Evolutionary conservation across 2,329 filamentous ascomycete genomes (phyloP), one percentile per base, ranked within the genome.

Genomic region (Neonectria faginata): DNA sequence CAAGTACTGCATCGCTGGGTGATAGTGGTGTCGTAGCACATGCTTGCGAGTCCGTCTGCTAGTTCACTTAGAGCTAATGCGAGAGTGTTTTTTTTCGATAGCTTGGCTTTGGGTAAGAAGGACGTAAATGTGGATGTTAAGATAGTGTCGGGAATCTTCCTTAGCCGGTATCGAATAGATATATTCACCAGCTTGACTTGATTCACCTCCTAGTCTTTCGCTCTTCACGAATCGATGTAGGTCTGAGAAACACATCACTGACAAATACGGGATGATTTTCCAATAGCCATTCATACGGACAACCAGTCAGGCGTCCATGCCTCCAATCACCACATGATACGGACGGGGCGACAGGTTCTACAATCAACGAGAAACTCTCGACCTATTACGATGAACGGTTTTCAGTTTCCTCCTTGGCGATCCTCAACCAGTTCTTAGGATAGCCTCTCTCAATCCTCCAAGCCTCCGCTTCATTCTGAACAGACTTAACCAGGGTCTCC

Each of bases 381-480:
- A n/a, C 2, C 14, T 39, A 8, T n/a, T 39, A 16, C 14, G 16
- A n/a, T n/a, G 16, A n/a, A 7, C 7, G 10, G 14, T 2, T 27
- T 14, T 22, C n/a, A 22, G n/a, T n/a, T 8, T 33, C 42, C 41
- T 56, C 27, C 22, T 20, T 50, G 9, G 27, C 52, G 39, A 60
- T n/a, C 20, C 70, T 60, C 1, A 12, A 31, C 69, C 70, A 73
- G 0, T 52, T 59, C 27, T 68, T 67, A 0, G 56, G 60, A 56
- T 44, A 67, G 2, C 59, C 62, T 12, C 61, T 68, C 0, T 61
- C 9, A 1, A 72, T 25, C 8, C 73, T 69, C 67, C 69, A 72
- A 2, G 52, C 66, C 52, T 76, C 73, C 3, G 72, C 62, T 3
- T 67, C 36, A 5, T 47, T 36, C 20, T 67, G 66, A 0, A 74